Evolutionary conservation across 306 rosid species (phyloP), one percentile per base, ranked within the genome.

Genomic region (Betula pendula): DNA sequence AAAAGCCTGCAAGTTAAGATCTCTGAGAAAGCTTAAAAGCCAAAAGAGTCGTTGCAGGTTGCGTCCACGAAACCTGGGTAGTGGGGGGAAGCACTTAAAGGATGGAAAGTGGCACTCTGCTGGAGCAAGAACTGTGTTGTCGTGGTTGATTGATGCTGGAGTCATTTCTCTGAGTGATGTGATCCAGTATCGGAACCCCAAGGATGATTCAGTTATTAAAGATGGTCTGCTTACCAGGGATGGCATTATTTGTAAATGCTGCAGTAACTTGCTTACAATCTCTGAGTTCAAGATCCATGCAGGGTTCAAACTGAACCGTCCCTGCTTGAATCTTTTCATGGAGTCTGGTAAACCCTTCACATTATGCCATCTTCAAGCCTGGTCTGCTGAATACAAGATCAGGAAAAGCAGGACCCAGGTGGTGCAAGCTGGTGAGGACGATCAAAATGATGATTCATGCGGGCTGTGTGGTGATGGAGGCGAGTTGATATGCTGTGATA

Each of bases 381-480:
- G 99, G 99, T 92, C 99, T 68, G 88, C 91, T 71, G 99, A 96
- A 75, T 96, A 92, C 90, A 91, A 89, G 83, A 59, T 86, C 74
- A 86, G 93, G 84, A 96, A 85, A 89, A 81, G 81, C 79, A 84
- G 82, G 73, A 86, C 75, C 82, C 91, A 77, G 75, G 81, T 79
- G 15, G 89, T 84, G 73, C 81, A 69, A 82, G 84, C 58, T 49
- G 97, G 87, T 62, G 83, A 89, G 52, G 82, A 87, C 69, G 99
- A 96, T 79, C 68, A 78, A 88, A 96, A 96, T 71, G 99, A 96
- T 84, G 98, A 96, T 80, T 96, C 96, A 0, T 96, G 98, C 27
- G 99, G 98, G 50, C 75, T 89, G 76, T 96, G 99, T 84, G 99
- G 97, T 60, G 97, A 92, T 53, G 99, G 98, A 60, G 99, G 98